Conservation (phyloP, 495 filamentous ascomycete genomes). For the Penicillium riverlandense region DNA sequence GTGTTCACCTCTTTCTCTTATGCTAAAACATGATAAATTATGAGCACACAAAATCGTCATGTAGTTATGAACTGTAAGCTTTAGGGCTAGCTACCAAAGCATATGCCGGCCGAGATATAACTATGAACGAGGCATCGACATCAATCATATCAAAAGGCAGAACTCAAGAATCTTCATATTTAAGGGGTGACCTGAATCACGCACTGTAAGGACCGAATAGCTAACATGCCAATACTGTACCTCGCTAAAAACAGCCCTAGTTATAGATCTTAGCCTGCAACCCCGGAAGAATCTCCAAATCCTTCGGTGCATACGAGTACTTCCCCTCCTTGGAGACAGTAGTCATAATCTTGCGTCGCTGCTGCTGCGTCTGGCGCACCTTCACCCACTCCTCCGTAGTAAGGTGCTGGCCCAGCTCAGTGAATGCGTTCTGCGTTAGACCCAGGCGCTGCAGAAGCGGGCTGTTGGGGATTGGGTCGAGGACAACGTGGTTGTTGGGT, state of each 20-base stretch:
- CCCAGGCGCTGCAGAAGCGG: slow-evolving; percentile 35
- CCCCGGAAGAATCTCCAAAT: slow-evolving; percentile 42
- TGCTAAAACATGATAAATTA: too few relatives aligned
- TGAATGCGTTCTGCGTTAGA: slow-evolving; percentile 25
- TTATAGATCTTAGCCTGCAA: slow-evolving; percentile 38
- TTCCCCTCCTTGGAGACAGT: slow-evolving; percentile 33
- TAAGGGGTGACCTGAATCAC: too few relatives aligned
- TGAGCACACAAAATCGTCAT: too few relatives aligned
- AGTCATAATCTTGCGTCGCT: slow-evolving; percentile 31
- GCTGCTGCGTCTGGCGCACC: slow-evolving; percentile 32
- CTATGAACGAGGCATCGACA: too few relatives aligned
- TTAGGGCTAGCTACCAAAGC: too few relatives aligned
- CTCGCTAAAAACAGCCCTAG: slow-evolving; percentile 7
- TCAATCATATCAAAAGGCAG: too few relatives aligned
- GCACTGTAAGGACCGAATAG: too few relatives aligned
- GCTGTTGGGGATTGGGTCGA: slow-evolving; percentile 38
- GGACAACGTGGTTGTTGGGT: slow-evolving; percentile 28
- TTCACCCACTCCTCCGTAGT: slow-evolving; percentile 30
- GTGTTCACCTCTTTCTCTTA: too few relatives aligned
- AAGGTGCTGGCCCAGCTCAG: slow-evolving; percentile 24
- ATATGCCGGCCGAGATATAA: too few relatives aligned
- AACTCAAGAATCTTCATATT: too few relatives aligned
- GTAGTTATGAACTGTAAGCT: too few relatives aligned
- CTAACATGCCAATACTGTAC: too few relatives aligned
- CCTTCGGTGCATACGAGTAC: slow-evolving; percentile 29